These are phyloP conservation scores for Parsonsia alboflavescens DNA, from an alignment of 257 asterid species.

Conservation along the genomic window DNA sequence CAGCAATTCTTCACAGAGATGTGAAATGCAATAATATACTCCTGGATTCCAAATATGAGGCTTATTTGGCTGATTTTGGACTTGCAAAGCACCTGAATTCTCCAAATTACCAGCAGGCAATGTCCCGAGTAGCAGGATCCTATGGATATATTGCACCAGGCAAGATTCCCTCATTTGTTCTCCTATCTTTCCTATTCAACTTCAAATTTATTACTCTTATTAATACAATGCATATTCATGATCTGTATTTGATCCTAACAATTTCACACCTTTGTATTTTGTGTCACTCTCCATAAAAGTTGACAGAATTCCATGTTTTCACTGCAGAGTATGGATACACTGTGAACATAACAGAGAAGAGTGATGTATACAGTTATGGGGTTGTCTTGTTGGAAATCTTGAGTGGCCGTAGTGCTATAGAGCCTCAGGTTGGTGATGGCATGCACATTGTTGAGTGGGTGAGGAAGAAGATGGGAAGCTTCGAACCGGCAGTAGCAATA, in stretches of 20 bases:
- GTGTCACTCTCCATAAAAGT: not conserved
- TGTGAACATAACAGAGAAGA: slow-evolving; percentile 80
- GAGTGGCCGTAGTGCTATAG: slow-evolving; percentile 81
- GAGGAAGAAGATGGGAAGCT: slow-evolving; percentile 95
- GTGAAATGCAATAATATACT: slow-evolving; percentile 94
- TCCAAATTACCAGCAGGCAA: slow-evolving; percentile 78
- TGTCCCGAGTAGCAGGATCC: slow-evolving; percentile 88
- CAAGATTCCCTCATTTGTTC: slow-evolving; percentile 27
- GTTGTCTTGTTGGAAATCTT: slow-evolving; percentile 81
- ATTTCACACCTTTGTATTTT: not conserved
- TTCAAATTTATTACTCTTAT: not conserved
- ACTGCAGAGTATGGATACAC: slow-evolving; percentile 86
- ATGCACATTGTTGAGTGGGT: slow-evolving; percentile 95
- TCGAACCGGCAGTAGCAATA: slow-evolving; percentile 69
- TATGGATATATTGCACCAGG: slow-evolving; percentile 97
- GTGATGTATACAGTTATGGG: slow-evolving; percentile 92
- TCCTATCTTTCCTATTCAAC: not conserved
- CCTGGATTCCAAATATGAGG: slow-evolving; percentile 72
- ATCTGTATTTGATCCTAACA: not conserved
- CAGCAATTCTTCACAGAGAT: slow-evolving; percentile 82
- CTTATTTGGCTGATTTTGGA: slow-evolving; percentile 94
- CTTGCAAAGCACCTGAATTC: slow-evolving; percentile 89
- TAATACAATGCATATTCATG: too few relatives aligned
- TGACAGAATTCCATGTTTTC: not conserved
- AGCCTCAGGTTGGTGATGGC: slow-evolving; percentile 73